phyloP scores from a whole-genome alignment of 352 stramenopile species.

The Phytophthora brassicae region DNA sequence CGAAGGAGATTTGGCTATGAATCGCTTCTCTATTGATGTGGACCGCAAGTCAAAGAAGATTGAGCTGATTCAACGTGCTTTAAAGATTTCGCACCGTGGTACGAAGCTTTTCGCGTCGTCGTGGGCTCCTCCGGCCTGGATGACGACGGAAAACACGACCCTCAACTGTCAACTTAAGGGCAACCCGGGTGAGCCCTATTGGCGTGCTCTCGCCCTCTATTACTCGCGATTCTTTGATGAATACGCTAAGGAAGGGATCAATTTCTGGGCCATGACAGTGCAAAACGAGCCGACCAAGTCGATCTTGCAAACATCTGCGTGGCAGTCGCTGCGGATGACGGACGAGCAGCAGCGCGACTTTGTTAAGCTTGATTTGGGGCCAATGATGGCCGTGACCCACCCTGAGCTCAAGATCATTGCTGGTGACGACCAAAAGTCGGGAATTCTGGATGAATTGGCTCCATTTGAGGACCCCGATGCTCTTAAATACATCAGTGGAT shows the following conservation, averaged over 20 bases:
- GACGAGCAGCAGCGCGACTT: slow-evolving; percentile 61
- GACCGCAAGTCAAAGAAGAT: slow-evolving; percentile 75
- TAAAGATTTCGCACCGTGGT: slow-evolving; percentile 36
- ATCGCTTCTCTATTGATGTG: slow-evolving; percentile 74
- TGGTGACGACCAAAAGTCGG: slow-evolving; percentile 83
- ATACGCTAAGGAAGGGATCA: slow-evolving; percentile 73
- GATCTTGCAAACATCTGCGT: slow-evolving; percentile 41
- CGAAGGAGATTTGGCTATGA: slow-evolving; percentile 60
- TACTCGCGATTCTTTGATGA: slow-evolving; percentile 88
- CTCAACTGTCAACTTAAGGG: slow-evolving; percentile 61
- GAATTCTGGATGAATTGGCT: slow-evolving; percentile 41
- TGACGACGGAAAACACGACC: slow-evolving; percentile 73
- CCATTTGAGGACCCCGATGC: slow-evolving; percentile 48
- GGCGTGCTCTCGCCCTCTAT: slow-evolving; percentile 80
- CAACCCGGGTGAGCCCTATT: slow-evolving; percentile 61
- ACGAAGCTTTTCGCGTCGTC: slow-evolving; percentile 83
- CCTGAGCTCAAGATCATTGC: slow-evolving; percentile 83
- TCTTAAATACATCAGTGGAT: slow-evolving; percentile 75
- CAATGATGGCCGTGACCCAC: slow-evolving; percentile 60
- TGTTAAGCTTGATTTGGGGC: slow-evolving; percentile 79
- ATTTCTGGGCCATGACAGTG: slow-evolving; percentile 84
- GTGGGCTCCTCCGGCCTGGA: slow-evolving; percentile 86
- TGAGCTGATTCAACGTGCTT: slow-evolving; percentile 60
- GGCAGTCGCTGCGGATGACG: slow-evolving; percentile 69
- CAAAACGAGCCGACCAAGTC: slow-evolving; percentile 87